Base-by-base conservation (phyloP, 1,284 basidiomycete genomes). In the Ganoderma leucocontextum region DNA sequence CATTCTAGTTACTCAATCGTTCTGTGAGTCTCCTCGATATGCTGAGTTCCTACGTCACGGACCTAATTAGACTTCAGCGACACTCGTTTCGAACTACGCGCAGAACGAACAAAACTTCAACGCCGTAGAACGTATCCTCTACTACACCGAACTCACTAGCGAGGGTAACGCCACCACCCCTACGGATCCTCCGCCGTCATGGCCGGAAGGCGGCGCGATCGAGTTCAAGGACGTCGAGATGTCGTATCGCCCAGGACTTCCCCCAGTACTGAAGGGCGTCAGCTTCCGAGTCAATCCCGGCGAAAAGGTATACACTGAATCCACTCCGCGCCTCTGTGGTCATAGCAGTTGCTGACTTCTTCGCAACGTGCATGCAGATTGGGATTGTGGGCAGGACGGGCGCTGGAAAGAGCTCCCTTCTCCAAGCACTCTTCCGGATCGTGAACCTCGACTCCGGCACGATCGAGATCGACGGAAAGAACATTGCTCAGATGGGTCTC, bases 331-430 rank as follows among this genome's bases (percentile, higher is more conserved):
- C 44, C 4, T 25, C 33, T 12, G 29, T 62, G 15, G 8, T 17
- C 39, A 7, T 60, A 4, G 15, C 25, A 39, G 22, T 10, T 13
- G 33, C 25, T 19, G 13, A 52, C 9, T 2, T 62, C 33, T 19
- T 62, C 8, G 10, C 25, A 19, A 35, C 35, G 19, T 29, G 36
- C 22, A 35, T 12, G 5, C 58, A 87, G 87, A 78, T 95, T 68
- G 93, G 93, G 8, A 86, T 95, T 42, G 91, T 94, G 22, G 93
- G 93, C 9, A 80, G 91, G 9, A 93, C 91, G 0, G 91, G 91
- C 17, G 90, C 91, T 60, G 91, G 94, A 39, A 95, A 95, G 81
- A 91, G 89, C 63, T 94, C 93, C 1, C 79, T 96, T 13, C 82
- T 95, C 41, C 89, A 90, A 72, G 88, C 86, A 1, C 82, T 96